These are phyloP conservation scores for Fusarium kyushuense DNA, from an alignment of 2,329 filamentous ascomycete species.

Conservation along the genomic window DNA sequence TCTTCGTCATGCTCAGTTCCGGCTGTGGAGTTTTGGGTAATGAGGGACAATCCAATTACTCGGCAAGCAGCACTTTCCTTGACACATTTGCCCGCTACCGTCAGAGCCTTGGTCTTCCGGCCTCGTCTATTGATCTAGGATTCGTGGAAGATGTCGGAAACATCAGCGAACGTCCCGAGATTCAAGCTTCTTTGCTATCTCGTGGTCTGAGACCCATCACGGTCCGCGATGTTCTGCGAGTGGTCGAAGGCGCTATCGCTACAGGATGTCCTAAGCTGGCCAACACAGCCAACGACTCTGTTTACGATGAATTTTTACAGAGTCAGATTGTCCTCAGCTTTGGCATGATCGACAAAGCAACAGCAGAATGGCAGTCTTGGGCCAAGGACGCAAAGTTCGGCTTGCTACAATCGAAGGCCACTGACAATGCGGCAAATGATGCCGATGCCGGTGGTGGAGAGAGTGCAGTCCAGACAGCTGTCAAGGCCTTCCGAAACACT, in stretches of 20 bases:
- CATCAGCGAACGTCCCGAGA: slow-evolving; percentile 43
- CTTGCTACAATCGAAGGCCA: slow-evolving; percentile 30
- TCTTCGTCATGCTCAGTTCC: slow-evolving; percentile 45
- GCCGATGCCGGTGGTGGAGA: slow-evolving; percentile 34
- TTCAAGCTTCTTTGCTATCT: slow-evolving; percentile 36
- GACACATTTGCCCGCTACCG: slow-evolving; percentile 42
- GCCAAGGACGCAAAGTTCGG: slow-evolving; percentile 44
- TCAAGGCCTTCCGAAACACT: slow-evolving; percentile 41
- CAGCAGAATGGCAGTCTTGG: slow-evolving; percentile 42
- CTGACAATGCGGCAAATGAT: slow-evolving; percentile 33
- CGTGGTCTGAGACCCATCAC: slow-evolving; percentile 44
- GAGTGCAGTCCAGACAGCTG: slow-evolving; percentile 42
- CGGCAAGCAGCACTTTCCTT: slow-evolving; percentile 43
- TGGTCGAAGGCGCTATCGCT: slow-evolving; percentile 41
- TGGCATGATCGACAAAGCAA: slow-evolving; percentile 42
- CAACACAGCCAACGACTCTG: background rate
- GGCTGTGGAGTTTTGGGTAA: slow-evolving; percentile 41
- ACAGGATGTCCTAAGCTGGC: slow-evolving; percentile 31
- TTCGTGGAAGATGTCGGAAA: slow-evolving; percentile 43
- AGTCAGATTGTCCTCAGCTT: slow-evolving; percentile 43
- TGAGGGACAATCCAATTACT: slow-evolving; percentile 41
- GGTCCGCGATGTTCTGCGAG: slow-evolving; percentile 41
- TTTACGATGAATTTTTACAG: slow-evolving; percentile 37
- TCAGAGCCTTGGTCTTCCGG: slow-evolving; percentile 38
- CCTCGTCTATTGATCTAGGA: slow-evolving; percentile 40